Percentiles rank a stretch among this genome's conserved stretches.
These are phyloP conservation scores for Beauveria medogensis DNA, from an alignment of 2,329 filamentous ascomycete genomes.

Conservation along the genomic window DNA sequence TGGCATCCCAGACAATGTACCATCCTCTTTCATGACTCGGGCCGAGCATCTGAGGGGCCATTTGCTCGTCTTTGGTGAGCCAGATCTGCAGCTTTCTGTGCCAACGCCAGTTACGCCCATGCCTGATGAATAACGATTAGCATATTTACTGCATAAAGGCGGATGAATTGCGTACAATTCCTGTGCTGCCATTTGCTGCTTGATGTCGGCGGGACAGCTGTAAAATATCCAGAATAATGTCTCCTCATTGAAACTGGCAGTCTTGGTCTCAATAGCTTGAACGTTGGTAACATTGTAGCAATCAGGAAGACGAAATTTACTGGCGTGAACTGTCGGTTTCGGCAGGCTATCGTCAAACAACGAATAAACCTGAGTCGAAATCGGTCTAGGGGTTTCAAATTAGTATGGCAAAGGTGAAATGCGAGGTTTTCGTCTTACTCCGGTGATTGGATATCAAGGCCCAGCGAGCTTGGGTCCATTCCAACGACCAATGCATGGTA, in stretches of 20 bases:
- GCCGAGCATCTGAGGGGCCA: constrained; percentile 53
- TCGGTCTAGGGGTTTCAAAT: constrained; percentile 28
- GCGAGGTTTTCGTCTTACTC: constrained; percentile 39
- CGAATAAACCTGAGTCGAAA: constrained; percentile 54
- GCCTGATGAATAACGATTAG: constrained; percentile 29
- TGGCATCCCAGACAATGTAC: constrained; percentile 58
- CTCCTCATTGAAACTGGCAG: constrained; percentile 59
- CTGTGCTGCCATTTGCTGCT: constrained; percentile 55
- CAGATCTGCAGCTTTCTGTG: constrained; percentile 59
- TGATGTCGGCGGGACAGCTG: constrained; percentile 53
- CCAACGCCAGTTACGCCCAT: constrained; percentile 59
- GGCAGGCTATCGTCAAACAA: constrained; percentile 53
- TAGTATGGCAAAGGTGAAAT: background rate
- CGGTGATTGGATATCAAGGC: constrained; percentile 47
- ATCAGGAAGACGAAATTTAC: constrained; percentile 52
- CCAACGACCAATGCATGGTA: constrained; percentile 54
- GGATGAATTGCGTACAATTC: constrained; percentile 46
- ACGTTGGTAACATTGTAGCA: constrained; percentile 62
- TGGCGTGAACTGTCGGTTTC: constrained; percentile 41
- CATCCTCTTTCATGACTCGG: constrained; percentile 55
- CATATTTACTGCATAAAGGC: background rate
- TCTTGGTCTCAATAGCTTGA: constrained; percentile 56
- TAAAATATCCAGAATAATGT: constrained; percentile 65
- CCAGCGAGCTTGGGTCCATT: constrained; percentile 48
- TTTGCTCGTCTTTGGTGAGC: constrained; percentile 60